Evolutionary conservation across 805 yeast species (phyloP).

Genomic region (Lipomyces starkeyi): DNA sequence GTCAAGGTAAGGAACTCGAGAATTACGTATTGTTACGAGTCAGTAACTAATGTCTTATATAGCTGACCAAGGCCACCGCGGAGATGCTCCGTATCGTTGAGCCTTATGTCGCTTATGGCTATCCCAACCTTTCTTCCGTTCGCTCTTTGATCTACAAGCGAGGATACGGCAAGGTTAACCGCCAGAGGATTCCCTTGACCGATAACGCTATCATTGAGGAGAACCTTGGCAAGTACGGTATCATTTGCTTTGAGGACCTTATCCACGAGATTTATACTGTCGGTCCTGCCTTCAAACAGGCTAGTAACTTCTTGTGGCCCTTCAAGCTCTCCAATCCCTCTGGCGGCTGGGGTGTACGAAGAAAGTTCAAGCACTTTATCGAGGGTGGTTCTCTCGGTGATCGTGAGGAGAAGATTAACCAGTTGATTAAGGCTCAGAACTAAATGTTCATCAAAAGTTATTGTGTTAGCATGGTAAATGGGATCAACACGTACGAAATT

Average conservation of each 20-base stretch:
- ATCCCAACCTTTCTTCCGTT: conserved; percentile 75
- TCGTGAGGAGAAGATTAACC: conserved; percentile 80
- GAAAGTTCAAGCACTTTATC: conserved; percentile 84
- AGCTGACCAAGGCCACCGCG: conserved; percentile 76
- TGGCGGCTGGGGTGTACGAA: conserved; percentile 81
- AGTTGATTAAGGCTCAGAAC: conserved; percentile 54
- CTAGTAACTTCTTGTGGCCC: conserved; percentile 85
- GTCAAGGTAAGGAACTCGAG: conserved; percentile 50
- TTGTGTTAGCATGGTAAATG: conserved; percentile 1
- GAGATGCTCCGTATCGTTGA: conserved; percentile 79
- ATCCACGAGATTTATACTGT: conserved; percentile 83
- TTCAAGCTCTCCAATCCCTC: conserved; percentile 81
- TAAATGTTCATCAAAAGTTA: conserved; percentile 18
- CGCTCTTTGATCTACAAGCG: conserved; percentile 81
- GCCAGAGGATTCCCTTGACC: conserved; percentile 73
- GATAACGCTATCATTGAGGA: conserved; percentile 77
- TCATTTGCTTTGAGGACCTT: conserved; percentile 75
- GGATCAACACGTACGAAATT: not conserved
- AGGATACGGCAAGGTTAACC: conserved; percentile 82
- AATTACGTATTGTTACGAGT: not conserved
- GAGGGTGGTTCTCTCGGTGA: conserved; percentile 87
- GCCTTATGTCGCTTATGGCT: conserved; percentile 83
- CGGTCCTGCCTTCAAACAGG: conserved; percentile 87
- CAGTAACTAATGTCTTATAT: not conserved
- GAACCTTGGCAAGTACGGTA: conserved; percentile 74